Evolutionary conservation across 805 yeast genomes (phyloP).

Genomic region (Kazachstania africana): DNA sequence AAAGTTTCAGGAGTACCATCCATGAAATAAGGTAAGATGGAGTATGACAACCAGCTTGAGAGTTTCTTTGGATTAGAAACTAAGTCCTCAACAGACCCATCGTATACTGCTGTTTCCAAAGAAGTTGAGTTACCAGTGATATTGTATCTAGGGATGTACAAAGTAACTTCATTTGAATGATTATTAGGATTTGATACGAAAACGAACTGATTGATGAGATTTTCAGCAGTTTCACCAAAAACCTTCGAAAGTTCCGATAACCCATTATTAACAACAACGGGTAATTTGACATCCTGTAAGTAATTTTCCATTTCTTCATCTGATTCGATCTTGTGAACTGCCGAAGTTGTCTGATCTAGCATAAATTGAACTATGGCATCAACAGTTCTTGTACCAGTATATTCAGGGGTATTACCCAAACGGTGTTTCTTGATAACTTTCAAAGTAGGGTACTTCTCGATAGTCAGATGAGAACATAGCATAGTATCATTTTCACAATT

Average conservation of each 20-base stretch:
- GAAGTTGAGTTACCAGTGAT: not conserved
- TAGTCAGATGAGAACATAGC: slow-evolving; percentile 53
- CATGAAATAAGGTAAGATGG: slow-evolving; percentile 74
- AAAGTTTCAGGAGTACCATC: slow-evolving; percentile 77
- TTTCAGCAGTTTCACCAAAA: slow-evolving; percentile 48
- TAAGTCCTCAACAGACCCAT: slow-evolving; percentile 11
- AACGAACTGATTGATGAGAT: slow-evolving; percentile 48
- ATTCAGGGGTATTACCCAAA: slow-evolving; percentile 39
- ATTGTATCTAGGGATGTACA: slow-evolving; percentile 3
- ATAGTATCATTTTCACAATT: slow-evolving; percentile 71
- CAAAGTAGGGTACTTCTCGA: slow-evolving; percentile 73
- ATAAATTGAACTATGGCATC: slow-evolving; percentile 65
- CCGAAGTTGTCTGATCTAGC: slow-evolving; percentile 70
- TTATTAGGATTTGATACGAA: slow-evolving; percentile 35
- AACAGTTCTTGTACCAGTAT: slow-evolving; percentile 74
- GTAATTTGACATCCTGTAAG: slow-evolving; percentile 21
- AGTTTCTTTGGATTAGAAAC: slow-evolving; percentile 5
- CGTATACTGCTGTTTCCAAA: slow-evolving; percentile 13
- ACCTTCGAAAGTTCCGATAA: slow-evolving; percentile 36
- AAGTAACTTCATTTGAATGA: slow-evolving; percentile 1
- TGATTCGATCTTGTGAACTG: slow-evolving; percentile 42
- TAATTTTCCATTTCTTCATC: slow-evolving; percentile 40
- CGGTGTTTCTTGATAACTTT: slow-evolving; percentile 53
- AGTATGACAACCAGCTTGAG: slow-evolving; percentile 30
- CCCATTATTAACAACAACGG: slow-evolving; percentile 48